phyloP scores from a whole-genome alignment of 1,139 yeast genomes.

The Torulaspora pretoriensis region DNA sequence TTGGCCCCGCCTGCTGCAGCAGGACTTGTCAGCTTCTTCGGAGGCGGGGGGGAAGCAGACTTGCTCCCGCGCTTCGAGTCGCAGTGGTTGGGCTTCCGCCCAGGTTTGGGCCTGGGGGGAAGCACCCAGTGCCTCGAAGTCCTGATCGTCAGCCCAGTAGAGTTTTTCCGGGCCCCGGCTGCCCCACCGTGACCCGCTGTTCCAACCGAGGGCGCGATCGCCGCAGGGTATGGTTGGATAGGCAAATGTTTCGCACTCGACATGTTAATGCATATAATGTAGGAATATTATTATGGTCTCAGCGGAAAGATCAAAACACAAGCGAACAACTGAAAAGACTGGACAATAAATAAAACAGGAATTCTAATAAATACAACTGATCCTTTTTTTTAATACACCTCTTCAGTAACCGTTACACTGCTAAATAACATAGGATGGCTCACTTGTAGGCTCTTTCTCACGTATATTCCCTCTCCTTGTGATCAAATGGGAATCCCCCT shows the following conservation, averaged over 20 bases:
- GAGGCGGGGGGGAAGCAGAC: conserved; percentile 1
- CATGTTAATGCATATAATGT: conserved; percentile 4
- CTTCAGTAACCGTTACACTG: background rate
- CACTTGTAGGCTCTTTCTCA: background rate
- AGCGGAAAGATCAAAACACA: background rate
- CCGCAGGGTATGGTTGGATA: conserved; percentile 11
- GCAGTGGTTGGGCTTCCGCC: conserved; percentile 35
- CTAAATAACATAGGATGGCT: background rate
- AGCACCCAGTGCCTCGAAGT: conserved; percentile 37
- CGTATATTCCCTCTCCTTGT: background rate
- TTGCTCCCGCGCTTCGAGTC: conserved; percentile 3
- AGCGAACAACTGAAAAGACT: background rate
- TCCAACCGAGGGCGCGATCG: conserved; percentile 1
- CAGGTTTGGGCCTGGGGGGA: conserved; percentile 53
- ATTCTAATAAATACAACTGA: background rate
- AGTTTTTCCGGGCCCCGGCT: conserved; percentile 8
- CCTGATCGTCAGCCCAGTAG: conserved; percentile 20
- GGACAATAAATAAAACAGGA: background rate
- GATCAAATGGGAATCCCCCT: background rate
- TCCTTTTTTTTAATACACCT: background rate
- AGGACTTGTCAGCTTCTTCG: conserved; percentile 3
- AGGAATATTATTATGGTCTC: background rate
- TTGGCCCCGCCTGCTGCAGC: conserved; percentile 2
- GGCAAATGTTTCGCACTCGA: conserved; percentile 12
- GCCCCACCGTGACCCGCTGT: conserved; percentile 2